Percentiles rank a stretch among this genome's conserved stretches.
Evolutionary conservation across 192 early-diverging fungal species (phyloP).

Genomic region (Backusella liffmaniae): DNA sequence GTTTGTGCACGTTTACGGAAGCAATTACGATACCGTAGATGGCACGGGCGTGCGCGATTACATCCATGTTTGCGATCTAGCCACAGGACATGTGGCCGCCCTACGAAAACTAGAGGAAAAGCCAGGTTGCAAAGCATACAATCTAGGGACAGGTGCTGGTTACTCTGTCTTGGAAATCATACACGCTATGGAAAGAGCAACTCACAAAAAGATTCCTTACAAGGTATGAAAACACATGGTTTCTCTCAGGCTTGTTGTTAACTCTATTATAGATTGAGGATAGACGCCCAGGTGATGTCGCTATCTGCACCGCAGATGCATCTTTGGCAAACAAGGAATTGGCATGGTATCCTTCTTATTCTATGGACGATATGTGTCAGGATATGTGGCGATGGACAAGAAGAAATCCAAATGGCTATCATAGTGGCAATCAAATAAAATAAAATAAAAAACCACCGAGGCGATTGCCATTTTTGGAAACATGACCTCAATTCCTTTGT

Average conservation of each 20-base stretch:
- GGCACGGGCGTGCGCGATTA: constrained; percentile 94
- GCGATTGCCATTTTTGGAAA: constrained; percentile 8
- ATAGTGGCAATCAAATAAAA: constrained; percentile 1
- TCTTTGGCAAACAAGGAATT: constrained; percentile 48
- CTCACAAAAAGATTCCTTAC: constrained; percentile 78
- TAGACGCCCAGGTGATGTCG: constrained; percentile 53
- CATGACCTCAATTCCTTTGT: neutral
- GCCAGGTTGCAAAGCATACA: constrained; percentile 73
- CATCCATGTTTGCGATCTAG: constrained; percentile 93
- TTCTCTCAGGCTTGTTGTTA: neutral
- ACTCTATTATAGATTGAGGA: constrained; percentile 20
- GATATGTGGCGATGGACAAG: constrained; percentile 59
- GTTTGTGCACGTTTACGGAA: constrained; percentile 85
- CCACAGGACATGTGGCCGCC: constrained; percentile 84
- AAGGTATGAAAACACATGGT: constrained; percentile 40
- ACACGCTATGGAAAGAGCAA: constrained; percentile 76
- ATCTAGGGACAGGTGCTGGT: constrained; percentile 90
- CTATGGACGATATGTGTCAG: constrained; percentile 57
- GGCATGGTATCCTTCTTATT: constrained; percentile 48
- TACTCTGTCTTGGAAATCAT: constrained; percentile 93
- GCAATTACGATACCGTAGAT: constrained; percentile 89
- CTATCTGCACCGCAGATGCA: constrained; percentile 51
- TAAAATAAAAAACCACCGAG: constrained; percentile 2
- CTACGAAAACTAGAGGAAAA: constrained; percentile 69
- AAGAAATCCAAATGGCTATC: constrained; percentile 51